Evolutionary conservation across 306 rosid species (phyloP).

Genomic region (Astragalus glycyphyllos): DNA sequence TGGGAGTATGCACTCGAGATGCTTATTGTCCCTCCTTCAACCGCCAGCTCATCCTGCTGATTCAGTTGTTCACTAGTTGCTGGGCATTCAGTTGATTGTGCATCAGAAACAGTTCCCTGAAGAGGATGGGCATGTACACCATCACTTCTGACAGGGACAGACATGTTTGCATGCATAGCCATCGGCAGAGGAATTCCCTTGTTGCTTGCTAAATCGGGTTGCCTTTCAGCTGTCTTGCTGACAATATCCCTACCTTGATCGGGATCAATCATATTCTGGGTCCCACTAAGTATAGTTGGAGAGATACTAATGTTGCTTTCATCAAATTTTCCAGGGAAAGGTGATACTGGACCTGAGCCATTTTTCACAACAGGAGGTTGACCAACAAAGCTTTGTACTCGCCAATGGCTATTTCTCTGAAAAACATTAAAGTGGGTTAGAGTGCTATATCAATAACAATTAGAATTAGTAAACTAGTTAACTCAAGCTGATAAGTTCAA

Average conservation of each 20-base stretch:
- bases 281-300: constrained; percentile 64
- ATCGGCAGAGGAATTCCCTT: constrained; percentile 64
- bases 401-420: constrained; percentile 99
- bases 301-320: constrained; percentile 67
- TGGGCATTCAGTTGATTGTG: constrained; percentile 70
- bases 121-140: constrained; percentile 71
- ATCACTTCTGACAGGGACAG: constrained; percentile 70
- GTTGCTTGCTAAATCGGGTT: constrained; percentile 69
- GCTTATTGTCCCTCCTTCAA: constrained; percentile 96
- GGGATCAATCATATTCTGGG: constrained; percentile 63
- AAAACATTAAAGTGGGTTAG: constrained; percentile 42
- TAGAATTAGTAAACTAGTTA: constrained; percentile 28
- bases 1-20: constrained; percentile 91
- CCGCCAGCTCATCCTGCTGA: constrained; percentile 67
- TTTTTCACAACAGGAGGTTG: constrained; percentile 71
- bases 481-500: constrained; percentile 30
- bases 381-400: constrained; percentile 75
- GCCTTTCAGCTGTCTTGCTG: constrained; percentile 59
- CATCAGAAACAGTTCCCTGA: constrained; percentile 67
- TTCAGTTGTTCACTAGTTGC: constrained; percentile 54
- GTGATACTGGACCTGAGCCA: constrained; percentile 64
- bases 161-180: constrained; percentile 58
- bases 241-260: constrained; percentile 63
- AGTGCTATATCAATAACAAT: constrained; percentile 24
- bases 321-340: constrained; percentile 81